Base-by-base conservation (phyloP, 441 rosid genomes). In the Melastoma candidum region DNA sequence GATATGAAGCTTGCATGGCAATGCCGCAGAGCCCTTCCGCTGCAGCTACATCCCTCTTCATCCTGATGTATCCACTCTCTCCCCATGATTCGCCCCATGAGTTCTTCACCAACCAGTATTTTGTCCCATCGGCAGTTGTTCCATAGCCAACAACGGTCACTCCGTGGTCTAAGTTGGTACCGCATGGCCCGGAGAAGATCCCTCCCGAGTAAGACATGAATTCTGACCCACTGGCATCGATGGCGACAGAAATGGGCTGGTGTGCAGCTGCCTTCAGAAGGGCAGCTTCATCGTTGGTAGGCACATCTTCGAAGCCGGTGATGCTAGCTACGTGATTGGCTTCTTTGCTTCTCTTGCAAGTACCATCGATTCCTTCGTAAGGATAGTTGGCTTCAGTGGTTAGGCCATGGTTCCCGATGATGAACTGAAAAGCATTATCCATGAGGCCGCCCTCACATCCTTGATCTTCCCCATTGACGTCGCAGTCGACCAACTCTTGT, bases 401-500 rank as follows among this genome's bases (percentile, higher is more conserved):
- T 3, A 36, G 14, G 26, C 56, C 56, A 29, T n/a, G 26, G 43
- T 52, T 52, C 2, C 13, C 24, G 4, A 13, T 39, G 1, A 14
- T 14, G 0, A 29, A 4, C 54, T 12, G 24, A 36, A 32, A 36
- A 8, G 26, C 9, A 36, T 11, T 36, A n/a, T 13, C 56, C 56
- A 36, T 3, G 8, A 12, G 43, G 17, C 46, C 9, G 1, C 13
- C 9, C 0, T 13, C 12, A 27, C 46, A 14, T 0, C 26, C 56
- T 13, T 14, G 10, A 26, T 52, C 43, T 52, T 25, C 26, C 44
- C 26, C 11, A 1, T 22, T 14, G 24, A 36, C 41, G 41, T 36
- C 41, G 7, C 56, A 52, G 22, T 52, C 56, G 6, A 13, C 56
- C 26, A 2, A 14, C 3, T 52, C 44, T 36, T 52, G 56, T 26